Base-by-base conservation (phyloP, 768 basidiomycete species). In the Suillus weaverae region DNA sequence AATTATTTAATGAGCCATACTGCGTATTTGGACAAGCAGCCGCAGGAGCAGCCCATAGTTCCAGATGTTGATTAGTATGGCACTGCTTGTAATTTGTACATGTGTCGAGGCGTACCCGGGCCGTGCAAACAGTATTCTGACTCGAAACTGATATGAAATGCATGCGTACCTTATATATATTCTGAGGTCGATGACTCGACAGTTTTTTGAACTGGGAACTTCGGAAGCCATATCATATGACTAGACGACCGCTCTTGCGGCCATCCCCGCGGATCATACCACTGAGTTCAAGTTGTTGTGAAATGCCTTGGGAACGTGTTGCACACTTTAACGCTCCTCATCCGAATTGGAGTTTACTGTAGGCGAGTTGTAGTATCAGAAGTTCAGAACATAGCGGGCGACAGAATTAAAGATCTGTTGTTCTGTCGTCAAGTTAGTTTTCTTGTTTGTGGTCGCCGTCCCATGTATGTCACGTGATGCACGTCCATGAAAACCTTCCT, bases 21-120 rank as follows among this genome's bases (percentile, higher is more conserved):
- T 1, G 73, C 55, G 5, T 68, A 71, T 54, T 32, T 72, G 26
- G 74, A 74, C 8, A 74, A 64, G 54, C 68, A 69, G 46, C 65
- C 64, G 43, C 44, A 18, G 11, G 48, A 32, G 2, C n/a, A 48
- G 13, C 59, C 67, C n/a, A 71, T 73, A 20, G 61, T 60, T 53
- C 66, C 69, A 10, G 35, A 44, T 10, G 59, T 43, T 51, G 35
- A 46, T 32, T 67, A 63, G 61, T 54, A 32, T 4, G 18, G 18
- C 10, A 11, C 5, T 20, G 10, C n/a, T 13, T 41, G 30, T 39
- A 54, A 33, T 54, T 20, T 33, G 32, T 10, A 53, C 32, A 11
- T 33, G 51, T 30, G 1, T 32, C 18, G 18, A 30, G 14, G 30
- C 4, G 16, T 9, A 53, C 4, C 26, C 26, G 2, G 26, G 26